Percentiles rank a stretch among this genome's conserved stretches.
Conservation (phyloP, 139 green algal genomes). For the Coccomyxa sp. region DNA sequence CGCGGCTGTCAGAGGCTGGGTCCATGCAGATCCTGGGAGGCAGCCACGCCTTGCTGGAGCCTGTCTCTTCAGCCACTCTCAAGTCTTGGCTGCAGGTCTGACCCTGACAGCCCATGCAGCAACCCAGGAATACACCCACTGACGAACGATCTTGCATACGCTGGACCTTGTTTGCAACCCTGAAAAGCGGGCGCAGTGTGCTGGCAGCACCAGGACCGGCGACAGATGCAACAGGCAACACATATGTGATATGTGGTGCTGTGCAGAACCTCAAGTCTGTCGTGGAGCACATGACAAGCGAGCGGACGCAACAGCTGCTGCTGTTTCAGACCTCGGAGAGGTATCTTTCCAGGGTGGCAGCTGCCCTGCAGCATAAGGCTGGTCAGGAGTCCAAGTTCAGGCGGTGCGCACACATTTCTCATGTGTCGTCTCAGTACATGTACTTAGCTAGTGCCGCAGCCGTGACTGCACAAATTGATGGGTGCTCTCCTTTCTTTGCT, state of each 20-base stretch:
- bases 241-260: neutral
- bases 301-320: constrained; percentile 42
- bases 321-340: constrained; percentile 37
- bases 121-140: neutral
- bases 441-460: neutral
- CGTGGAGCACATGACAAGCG: constrained; percentile 26
- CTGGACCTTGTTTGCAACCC: no score
- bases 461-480: neutral
- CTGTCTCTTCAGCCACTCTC: neutral
- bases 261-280: constrained; percentile 9
- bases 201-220: neutral
- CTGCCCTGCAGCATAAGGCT: constrained; percentile 40
- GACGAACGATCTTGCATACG: neutral
- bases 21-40: neutral
- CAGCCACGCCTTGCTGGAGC: neutral
- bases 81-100: neutral
- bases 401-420: neutral
- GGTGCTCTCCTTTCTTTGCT: neutral
- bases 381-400: constrained; percentile 45
- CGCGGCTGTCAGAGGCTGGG: constrained; percentile 23
- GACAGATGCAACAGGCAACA: neutral
- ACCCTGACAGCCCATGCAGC: neutral
- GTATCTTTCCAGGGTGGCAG: constrained; percentile 36
- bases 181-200: neutral
- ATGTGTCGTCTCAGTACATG: neutral